A percentile compares a stretch with the other conserved stretches of the same genome.
Evolutionary conservation across 2,329 filamentous ascomycete species (phyloP).

Genomic region (Phialemoniopsis sp.): DNA sequence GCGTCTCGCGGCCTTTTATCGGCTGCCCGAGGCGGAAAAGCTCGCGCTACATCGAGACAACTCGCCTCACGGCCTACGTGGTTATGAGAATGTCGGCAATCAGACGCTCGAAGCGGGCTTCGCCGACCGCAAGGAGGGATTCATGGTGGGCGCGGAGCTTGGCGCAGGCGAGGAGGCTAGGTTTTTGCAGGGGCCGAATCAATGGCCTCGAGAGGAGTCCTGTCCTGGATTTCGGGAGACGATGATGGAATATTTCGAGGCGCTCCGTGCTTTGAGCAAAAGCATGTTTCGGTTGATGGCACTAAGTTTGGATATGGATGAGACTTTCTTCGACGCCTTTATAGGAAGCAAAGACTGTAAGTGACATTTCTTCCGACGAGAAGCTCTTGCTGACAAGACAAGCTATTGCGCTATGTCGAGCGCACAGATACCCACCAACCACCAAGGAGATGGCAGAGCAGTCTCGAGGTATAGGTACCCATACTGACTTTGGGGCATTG

Average conservation of each 20-base stretch:
- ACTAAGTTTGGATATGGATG: slow-evolving; percentile 35
- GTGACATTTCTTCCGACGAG: too few relatives aligned
- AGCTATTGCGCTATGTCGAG: neutral
- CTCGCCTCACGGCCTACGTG: slow-evolving; percentile 16
- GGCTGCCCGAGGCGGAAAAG: slow-evolving; percentile 22
- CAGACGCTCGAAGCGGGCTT: slow-evolving; percentile 16
- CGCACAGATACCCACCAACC: slow-evolving; percentile 30
- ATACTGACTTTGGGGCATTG: slow-evolving; percentile 50
- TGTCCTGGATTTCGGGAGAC: slow-evolving; percentile 3
- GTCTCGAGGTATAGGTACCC: slow-evolving; percentile 40
- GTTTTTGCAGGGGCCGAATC: slow-evolving; percentile 18
- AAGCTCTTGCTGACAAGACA: too few relatives aligned
- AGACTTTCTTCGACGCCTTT: slow-evolving; percentile 38
- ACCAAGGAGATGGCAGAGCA: slow-evolving; percentile 37
- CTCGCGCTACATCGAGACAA: slow-evolving; percentile 10
- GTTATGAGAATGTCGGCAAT: slow-evolving; percentile 18
- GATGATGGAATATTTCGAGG: slow-evolving; percentile 7
- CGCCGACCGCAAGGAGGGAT: slow-evolving; percentile 25
- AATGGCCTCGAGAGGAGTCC: too few relatives aligned
- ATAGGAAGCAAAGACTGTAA: too few relatives aligned
- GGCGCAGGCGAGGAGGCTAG: too few relatives aligned
- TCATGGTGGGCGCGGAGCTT: slow-evolving; percentile 22
- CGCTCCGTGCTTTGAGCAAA: slow-evolving; percentile 2
- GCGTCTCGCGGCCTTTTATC: slow-evolving; percentile 19
- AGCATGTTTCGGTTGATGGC: slow-evolving; percentile 14